Evolutionary conservation across 345 rosid genomes (phyloP), one percentile per base, ranked within the genome.

Genomic region (Jatropha curcas): DNA sequence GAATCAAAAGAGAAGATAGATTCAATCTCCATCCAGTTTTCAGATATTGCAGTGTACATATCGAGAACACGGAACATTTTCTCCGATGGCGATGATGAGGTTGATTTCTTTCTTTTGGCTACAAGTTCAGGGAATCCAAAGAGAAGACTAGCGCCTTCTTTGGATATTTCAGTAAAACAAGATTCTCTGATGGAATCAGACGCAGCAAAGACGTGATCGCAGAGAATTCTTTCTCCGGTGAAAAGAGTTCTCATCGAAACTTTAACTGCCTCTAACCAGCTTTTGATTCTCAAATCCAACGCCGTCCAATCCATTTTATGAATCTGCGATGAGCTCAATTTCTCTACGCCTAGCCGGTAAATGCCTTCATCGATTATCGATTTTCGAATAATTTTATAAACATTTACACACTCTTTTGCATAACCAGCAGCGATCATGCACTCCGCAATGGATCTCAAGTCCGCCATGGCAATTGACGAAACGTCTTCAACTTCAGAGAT

Each of bases 141-240:
- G 30, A 75, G 68, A 33, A 75, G 68, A 28, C 46, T 22, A 39
- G 78, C 78, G 34, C 63, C 78, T 6, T 75, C 69, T 20, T 19
- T 68, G 0, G 73, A 75, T 25, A 75, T 75, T 20, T 61, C 73
- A 35, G 19, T 46, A 59, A 77, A 81, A 60, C 76, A 77, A 5
- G 76, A 65, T 43, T 81, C 84, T 65, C 76, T 65, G 60, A 74
- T 73, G 17, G 84, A 43, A 12, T 71, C 60, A 4, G 84, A 81
- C 17, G 64, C 65, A 1, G 76, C 63, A 20, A 81, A 81, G 27
- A 77, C 79, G 27, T 65, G 73, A 22, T 81, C 81, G 51, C 81
- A 81, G 60, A 81, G 81, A 31, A 77, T 61, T 59, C 81, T 70
- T 65, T 81, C 84, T 5, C 84, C 79, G 7, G 22, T 27, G 73